These are phyloP conservation scores for Claviceps lovelessii DNA, from an alignment of 2,329 filamentous ascomycete genomes.

Conservation along the genomic window DNA sequence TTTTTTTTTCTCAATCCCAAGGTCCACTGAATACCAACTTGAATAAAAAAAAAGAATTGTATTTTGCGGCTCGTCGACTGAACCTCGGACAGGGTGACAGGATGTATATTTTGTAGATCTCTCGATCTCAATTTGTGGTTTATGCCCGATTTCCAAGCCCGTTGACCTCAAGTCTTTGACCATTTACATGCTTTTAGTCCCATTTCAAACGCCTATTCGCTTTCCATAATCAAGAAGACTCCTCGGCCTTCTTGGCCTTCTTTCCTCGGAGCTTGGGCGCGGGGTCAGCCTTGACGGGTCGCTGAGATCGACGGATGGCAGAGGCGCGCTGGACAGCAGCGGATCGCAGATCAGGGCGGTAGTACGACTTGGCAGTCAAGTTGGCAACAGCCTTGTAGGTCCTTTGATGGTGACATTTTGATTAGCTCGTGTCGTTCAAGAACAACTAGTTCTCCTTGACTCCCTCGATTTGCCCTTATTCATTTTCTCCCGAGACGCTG, in stretches of 20 bases:
- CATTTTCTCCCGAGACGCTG: not conserved
- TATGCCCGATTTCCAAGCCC: not conserved
- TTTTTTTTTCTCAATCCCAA: not conserved
- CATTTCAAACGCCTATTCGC: not conserved
- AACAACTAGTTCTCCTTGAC: slow-evolving; percentile 9
- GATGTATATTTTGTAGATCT: not conserved
- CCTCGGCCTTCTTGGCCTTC: slow-evolving; percentile 61
- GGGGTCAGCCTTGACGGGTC: slow-evolving; percentile 59
- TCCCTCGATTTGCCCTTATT: not conserved
- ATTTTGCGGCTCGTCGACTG: not conserved
- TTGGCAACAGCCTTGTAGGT: slow-evolving; percentile 81
- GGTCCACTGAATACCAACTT: not conserved
- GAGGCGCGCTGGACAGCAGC: slow-evolving; percentile 75
- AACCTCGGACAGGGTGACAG: not conserved
- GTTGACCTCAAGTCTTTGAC: not conserved
- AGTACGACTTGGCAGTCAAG: slow-evolving; percentile 67
- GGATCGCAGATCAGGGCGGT: slow-evolving; percentile 66
- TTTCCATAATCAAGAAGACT: slow-evolving; percentile 17
- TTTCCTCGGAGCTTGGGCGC: slow-evolving; percentile 64
- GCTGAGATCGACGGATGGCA: slow-evolving; percentile 69
- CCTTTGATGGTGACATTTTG: slow-evolving; percentile 31
- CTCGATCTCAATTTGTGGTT: not conserved
- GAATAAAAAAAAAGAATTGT: not conserved
- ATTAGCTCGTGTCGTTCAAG: not conserved
- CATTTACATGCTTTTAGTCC: not conserved